phyloP scores from a whole-genome alignment of 306 rosid species.

The Myrica gale region DNA sequence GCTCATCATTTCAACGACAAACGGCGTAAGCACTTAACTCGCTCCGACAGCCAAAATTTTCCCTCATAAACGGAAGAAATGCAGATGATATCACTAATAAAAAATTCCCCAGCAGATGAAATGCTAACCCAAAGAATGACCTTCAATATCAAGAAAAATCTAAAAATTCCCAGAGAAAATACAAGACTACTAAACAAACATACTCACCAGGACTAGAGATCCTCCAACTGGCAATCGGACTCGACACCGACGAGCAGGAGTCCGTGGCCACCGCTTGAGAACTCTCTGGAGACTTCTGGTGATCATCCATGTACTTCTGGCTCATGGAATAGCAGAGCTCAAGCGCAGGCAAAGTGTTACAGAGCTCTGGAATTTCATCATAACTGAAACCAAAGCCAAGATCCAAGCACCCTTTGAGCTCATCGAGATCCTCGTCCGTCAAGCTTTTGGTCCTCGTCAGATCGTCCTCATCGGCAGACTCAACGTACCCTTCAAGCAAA shows the following conservation, averaged over 20 bases:
- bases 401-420: constrained; percentile 82
- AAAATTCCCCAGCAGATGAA: background rate
- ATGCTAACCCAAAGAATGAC: background rate
- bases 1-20: constrained; percentile 1
- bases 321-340: constrained; percentile 84
- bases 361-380: constrained; percentile 81
- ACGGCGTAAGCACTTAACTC: background rate
- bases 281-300: constrained; percentile 42
- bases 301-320: constrained; percentile 61
- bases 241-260: constrained; percentile 42
- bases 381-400: constrained; percentile 88
- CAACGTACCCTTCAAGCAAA: constrained; percentile 66
- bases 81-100: background rate
- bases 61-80: background rate
- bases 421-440: constrained; percentile 81
- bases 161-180: background rate
- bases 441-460: constrained; percentile 64
- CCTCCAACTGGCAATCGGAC: constrained; percentile 69
- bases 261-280: constrained; percentile 22
- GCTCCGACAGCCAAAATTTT: background rate
- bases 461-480: constrained; percentile 50
- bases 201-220: constrained; percentile 81
- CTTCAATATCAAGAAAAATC: background rate
- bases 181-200: background rate
- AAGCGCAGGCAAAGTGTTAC: constrained; percentile 82